phyloP scores from a whole-genome alignment of 2,329 filamentous ascomycete species.

The Metarhizium brunneum region DNA sequence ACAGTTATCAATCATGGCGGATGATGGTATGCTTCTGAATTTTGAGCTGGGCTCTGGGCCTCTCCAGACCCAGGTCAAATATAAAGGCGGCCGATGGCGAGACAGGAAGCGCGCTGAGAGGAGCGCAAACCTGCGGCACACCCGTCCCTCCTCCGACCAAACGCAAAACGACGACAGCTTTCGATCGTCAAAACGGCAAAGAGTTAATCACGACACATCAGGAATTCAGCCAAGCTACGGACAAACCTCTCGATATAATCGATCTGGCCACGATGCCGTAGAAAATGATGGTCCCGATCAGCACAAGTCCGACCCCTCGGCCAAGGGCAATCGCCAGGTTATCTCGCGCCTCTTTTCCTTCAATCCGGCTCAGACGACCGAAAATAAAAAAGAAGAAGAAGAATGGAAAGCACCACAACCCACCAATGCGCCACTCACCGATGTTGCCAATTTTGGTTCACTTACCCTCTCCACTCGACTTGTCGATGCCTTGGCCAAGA shows the following conservation, averaged over 20 bases:
- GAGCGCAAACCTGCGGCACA: conserved; percentile 19
- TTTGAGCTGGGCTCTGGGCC: conserved; percentile 68
- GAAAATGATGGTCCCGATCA: conserved; percentile 8
- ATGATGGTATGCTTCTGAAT: conserved; percentile 92
- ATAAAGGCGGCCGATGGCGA: conserved; percentile 90
- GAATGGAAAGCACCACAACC: conserved; percentile 55
- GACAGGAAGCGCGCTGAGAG: conserved; percentile 64
- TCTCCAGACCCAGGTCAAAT: conserved; percentile 51
- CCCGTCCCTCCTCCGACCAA: conserved; percentile 12
- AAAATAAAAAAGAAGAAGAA: conserved; percentile 40
- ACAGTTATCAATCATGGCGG: conserved; percentile 54
- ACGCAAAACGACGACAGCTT: conserved; percentile 18
- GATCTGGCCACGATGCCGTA: conserved; percentile 7
- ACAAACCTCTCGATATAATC: neutral
- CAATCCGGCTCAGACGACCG: conserved; percentile 67
- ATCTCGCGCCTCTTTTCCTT: conserved; percentile 89
- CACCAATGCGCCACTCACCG: conserved; percentile 82
- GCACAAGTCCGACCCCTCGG: conserved; percentile 10
- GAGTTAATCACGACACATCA: conserved; percentile 20
- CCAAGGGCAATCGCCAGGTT: conserved; percentile 42
- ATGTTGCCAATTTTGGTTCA: conserved; percentile 78
- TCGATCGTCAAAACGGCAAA: conserved; percentile 37
- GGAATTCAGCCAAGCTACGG: conserved; percentile 3
- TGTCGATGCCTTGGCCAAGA: conserved; percentile 76
- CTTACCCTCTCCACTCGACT: conserved; percentile 74